Evolutionary conservation across 2,329 filamentous ascomycete genomes (phyloP).

Genomic region (Fusarium proliferatum): DNA sequence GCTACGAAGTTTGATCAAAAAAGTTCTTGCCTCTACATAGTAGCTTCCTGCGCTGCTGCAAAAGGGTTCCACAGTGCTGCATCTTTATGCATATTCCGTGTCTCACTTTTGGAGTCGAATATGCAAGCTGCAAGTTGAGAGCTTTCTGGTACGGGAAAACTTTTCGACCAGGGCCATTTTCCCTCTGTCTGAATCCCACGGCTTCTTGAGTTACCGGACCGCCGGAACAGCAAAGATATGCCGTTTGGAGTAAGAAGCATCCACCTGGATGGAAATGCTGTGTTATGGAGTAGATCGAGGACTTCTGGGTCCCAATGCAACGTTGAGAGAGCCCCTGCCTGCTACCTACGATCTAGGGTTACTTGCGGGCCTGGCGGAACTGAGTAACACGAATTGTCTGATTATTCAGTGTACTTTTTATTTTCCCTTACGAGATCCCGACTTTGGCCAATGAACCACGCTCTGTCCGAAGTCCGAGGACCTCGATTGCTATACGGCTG

Average conservation of each 20-base stretch:
- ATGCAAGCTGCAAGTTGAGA: constrained; percentile 31
- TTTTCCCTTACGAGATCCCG: background rate
- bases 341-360: background rate
- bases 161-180: constrained; percentile 22
- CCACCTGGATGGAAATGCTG: background rate
- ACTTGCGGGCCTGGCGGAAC: background rate
- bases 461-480: background rate
- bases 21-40: background rate
- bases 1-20: constrained; percentile 6
- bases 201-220: constrained; percentile 18
- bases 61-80: constrained; percentile 21
- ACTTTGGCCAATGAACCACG: background rate
- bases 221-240: constrained; percentile 9
- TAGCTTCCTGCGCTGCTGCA: constrained; percentile 8
- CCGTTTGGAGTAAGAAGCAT: background rate
- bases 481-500: background rate
- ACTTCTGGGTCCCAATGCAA: constrained; percentile 14
- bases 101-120: constrained; percentile 11
- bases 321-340: background rate
- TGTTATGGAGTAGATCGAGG: background rate
- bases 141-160: constrained; percentile 20
- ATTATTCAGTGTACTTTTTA: background rate
- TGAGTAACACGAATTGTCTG: background rate
- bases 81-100: constrained; percentile 19
- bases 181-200: background rate